phyloP scores from a whole-genome alignment of 345 rosid species.

The Aegle marmelos region DNA sequence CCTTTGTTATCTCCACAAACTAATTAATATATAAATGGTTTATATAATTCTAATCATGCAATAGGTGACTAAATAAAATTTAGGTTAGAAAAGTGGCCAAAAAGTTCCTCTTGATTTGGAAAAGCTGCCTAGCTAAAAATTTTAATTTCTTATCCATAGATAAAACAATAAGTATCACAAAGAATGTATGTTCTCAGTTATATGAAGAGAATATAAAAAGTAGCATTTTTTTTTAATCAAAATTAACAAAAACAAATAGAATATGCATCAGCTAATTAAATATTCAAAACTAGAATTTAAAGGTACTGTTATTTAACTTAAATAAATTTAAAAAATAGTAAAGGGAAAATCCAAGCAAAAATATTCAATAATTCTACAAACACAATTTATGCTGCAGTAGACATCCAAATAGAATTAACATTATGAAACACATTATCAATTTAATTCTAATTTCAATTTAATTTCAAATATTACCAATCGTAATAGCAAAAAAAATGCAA shows the following conservation, averaged over 20 bases:
- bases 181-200: not conserved
- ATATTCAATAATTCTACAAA: not conserved
- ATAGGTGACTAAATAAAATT: too few species aligned
- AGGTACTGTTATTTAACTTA: not conserved
- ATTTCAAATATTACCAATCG: constrained; percentile 7
- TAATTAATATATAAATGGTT: too few species aligned
- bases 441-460: not conserved
- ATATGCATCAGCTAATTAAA: not conserved
- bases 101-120: too few species aligned
- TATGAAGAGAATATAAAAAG: not conserved
- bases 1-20: too few species aligned
- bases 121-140: too few species aligned
- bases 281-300: not conserved
- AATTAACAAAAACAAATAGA: not conserved
- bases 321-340: not conserved
- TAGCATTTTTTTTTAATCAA: not conserved
- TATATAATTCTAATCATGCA: too few species aligned
- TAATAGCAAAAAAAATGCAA: constrained; percentile 9
- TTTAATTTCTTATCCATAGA: not conserved
- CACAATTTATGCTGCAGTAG: not conserved
- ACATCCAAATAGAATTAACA: not conserved
- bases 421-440: not conserved
- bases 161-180: not conserved
- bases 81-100: too few species aligned
- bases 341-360: not conserved